A percentile compares a stretch with the other conserved stretches of the same genome.
Conservation (phyloP, 768 basidiomycete genomes). For the Kwoniella sp. region DNA sequence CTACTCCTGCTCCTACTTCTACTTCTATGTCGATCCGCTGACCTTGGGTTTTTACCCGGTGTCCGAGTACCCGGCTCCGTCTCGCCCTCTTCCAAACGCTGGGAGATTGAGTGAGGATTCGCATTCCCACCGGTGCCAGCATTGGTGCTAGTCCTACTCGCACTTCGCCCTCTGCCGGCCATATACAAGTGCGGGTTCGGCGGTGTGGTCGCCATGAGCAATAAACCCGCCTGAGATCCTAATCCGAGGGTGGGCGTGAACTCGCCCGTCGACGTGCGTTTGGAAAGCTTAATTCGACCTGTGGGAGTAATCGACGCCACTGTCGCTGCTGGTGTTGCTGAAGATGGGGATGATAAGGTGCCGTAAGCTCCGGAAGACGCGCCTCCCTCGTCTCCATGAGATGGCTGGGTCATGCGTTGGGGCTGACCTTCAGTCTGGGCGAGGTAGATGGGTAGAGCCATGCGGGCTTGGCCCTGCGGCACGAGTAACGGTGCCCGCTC, state of each 20-base stretch:
- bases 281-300: background rate
- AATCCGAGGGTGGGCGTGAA: slow-evolving; percentile 36
- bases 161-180: slow-evolving; percentile 24
- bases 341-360: background rate
- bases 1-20: slow-evolving; percentile 11
- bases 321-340: background rate
- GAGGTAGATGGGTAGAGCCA: background rate
- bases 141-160: slow-evolving; percentile 19
- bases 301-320: too few species aligned
- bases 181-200: slow-evolving; percentile 14
- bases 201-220: slow-evolving; percentile 45
- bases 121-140: background rate
- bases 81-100: slow-evolving; percentile 7
- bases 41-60: background rate
- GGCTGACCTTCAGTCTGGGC: background rate
- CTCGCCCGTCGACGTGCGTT: slow-evolving; percentile 30
- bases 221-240: slow-evolving; percentile 44
- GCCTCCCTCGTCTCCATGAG: background rate
- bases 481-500: slow-evolving; percentile 31
- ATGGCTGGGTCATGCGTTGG: too few species aligned
- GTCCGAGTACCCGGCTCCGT: background rate
- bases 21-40: background rate
- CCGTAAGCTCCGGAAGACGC: background rate
- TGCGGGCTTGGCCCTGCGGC: background rate
- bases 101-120: too few species aligned